Base-by-base conservation (phyloP, 495 filamentous ascomycete species). In the Penicillium cinerascens region DNA sequence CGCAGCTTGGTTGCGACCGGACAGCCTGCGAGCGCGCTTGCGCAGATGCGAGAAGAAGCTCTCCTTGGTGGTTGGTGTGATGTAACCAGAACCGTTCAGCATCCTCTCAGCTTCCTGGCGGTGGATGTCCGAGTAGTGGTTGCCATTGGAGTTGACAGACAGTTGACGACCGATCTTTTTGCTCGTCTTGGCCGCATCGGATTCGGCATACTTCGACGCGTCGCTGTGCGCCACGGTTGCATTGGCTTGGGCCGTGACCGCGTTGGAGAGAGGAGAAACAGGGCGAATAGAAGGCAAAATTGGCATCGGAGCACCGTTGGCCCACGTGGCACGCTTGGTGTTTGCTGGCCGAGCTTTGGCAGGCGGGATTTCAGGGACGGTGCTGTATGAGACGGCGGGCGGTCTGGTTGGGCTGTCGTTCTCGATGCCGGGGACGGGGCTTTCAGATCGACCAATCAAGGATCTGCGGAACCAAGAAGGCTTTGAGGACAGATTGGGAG, bases 111-210 rank as follows among this genome's bases (percentile, higher is more conserved):
- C 90, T 64, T 97, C 92, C 72, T 92, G 90, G 44, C 92, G 77
- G 65, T 95, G 89, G 51, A 86, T 70, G 58, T 97, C 92, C 16
- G 88, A 80, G 65, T 89, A 95, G 68, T 97, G 87, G 60, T 92
- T 95, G 29, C 86, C 89, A 56, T 83, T 83, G n/a, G 95, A 97
- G n/a, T 90, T 89, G 38, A 97, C 83, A 0, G 95, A 99, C 16
- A 99, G 71, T 67, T 99, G 95, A 35, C 95, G 82, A 33, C 95
- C 95, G 68, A 97, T 91, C 75, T 99, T 99, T 77, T 92, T 95
- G 48, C 81, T 81, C 4, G 77, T 74, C 66, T 89, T 89, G n/a
- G 42, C 33, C 40, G 73, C 68, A 42, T 80, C 77, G 23, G 72
- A 52, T 21, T 66, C 56, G 25, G 76, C 60, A 2, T 44, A 33